Percentiles rank a stretch among this genome's conserved stretches.
These are phyloP conservation scores for Penicillium sp. DNA, from an alignment of 2,329 filamentous ascomycete species.

Conservation along the genomic window DNA sequence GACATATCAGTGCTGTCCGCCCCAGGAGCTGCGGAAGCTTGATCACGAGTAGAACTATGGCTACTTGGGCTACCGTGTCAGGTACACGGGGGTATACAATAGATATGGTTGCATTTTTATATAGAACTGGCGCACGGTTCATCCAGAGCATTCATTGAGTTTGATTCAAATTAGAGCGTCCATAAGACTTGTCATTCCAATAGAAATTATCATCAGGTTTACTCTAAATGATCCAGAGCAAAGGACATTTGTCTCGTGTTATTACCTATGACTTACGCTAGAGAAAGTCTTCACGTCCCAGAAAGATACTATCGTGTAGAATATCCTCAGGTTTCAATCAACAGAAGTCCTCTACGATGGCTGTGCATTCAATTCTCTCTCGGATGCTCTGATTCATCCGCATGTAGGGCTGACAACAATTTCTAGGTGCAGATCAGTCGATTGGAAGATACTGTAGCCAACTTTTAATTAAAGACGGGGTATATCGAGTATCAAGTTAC, in stretches of 20 bases:
- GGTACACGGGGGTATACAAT: background rate
- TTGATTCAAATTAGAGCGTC: slow-evolving; percentile 33
- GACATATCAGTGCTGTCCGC: slow-evolving; percentile 11
- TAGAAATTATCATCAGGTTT: slow-evolving; percentile 38
- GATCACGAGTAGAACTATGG: background rate
- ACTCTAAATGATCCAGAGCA: slow-evolving; percentile 14
- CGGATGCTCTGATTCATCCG: background rate
- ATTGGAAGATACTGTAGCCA: background rate
- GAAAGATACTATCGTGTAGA: too few species aligned
- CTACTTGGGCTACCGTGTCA: background rate
- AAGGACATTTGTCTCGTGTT: background rate
- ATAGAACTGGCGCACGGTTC: background rate
- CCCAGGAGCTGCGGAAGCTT: slow-evolving; percentile 9
- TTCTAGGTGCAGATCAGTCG: background rate
- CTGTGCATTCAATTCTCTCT: background rate
- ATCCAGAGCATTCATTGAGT: slow-evolving; percentile 46
- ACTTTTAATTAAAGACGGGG: background rate
- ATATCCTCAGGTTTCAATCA: background rate
- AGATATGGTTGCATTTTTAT: background rate
- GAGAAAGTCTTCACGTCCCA: background rate
- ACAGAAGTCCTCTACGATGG: background rate
- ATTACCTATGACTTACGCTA: background rate
- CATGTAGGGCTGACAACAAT: background rate
- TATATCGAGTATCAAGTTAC: background rate
- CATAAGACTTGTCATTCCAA: slow-evolving; percentile 36